Percentiles rank a stretch among this genome's conserved stretches.
These are phyloP conservation scores for Zygosaccharomyces pseudorouxii DNA, from an alignment of 805 yeast species.

Conservation along the genomic window DNA sequence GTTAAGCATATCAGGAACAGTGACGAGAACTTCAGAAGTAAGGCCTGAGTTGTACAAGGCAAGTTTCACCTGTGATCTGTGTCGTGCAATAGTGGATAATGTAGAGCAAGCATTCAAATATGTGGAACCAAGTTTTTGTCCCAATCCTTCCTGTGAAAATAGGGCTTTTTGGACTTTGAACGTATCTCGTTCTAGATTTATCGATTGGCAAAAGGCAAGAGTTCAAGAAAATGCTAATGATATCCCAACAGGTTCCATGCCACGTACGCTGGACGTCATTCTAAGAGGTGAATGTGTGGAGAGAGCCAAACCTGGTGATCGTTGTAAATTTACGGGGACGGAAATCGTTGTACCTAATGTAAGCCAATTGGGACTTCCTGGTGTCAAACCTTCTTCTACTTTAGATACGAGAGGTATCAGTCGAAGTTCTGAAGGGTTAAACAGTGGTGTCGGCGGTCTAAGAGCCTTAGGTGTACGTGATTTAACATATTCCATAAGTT, in stretches of 20 bases:
- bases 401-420: conserved; percentile 53
- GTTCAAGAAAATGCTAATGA: conserved; percentile 95
- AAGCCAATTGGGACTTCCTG: conserved; percentile 90
- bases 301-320: conserved; percentile 95
- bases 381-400: conserved; percentile 80
- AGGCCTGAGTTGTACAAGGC: conserved; percentile 90
- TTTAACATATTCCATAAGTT: conserved; percentile 85
- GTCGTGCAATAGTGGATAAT: conserved; percentile 79
- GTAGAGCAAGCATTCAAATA: conserved; percentile 90
- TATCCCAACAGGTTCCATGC: conserved; percentile 98
- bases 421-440: conserved; percentile 55
- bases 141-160: conserved; percentile 81
- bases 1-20: conserved; percentile 86
- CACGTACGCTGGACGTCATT: conserved; percentile 89
- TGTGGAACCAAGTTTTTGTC: conserved; percentile 92
- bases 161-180: conserved; percentile 81
- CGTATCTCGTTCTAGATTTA: conserved; percentile 76
- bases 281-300: conserved; percentile 93
- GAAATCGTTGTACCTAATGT: conserved; percentile 94
- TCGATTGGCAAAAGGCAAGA: conserved; percentile 95
- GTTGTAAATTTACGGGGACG: conserved; percentile 88
- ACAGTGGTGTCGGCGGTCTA: conserved; percentile 84
- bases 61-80: conserved; percentile 82
- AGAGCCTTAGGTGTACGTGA: conserved; percentile 91
- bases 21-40: conserved; percentile 92